Conservation (phyloP, 176 grass and related monocot species). For the Hordeum marinum region DNA sequence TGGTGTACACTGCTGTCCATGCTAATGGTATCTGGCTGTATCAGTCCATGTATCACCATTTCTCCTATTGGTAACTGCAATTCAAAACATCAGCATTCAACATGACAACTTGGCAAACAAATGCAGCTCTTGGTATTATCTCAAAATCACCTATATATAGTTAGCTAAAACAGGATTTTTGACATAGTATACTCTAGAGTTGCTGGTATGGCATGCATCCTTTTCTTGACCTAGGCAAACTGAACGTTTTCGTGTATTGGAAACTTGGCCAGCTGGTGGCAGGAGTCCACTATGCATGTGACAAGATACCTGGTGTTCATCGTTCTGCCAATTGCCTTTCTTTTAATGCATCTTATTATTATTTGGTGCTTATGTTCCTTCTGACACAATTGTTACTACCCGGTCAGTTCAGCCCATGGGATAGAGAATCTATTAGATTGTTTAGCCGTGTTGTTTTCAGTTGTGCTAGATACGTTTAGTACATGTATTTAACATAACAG, state of each 20-base stretch:
- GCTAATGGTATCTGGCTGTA: background rate
- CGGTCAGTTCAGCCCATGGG: background rate
- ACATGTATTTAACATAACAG: constrained; percentile 8
- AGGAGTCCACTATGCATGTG: background rate
- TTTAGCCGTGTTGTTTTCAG: background rate
- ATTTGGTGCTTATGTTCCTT: background rate
- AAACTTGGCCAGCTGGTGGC: background rate
- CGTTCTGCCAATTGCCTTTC: background rate
- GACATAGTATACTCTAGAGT: background rate
- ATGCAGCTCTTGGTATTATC: background rate
- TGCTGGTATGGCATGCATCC: background rate
- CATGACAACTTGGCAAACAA: background rate
- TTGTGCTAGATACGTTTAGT: background rate
- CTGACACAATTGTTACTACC: background rate
- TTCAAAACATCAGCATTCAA: background rate
- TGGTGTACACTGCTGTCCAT: background rate
- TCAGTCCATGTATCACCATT: background rate
- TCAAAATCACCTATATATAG: background rate
- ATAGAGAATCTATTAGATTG: background rate
- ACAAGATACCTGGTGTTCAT: background rate
- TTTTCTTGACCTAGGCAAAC: background rate
- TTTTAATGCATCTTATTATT: background rate
- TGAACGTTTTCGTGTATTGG: background rate
- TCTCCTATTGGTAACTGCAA: background rate
- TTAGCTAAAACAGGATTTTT: background rate